These are phyloP conservation scores for Talaromyces sp. DNA, from an alignment of 2,329 filamentous ascomycete genomes.

Conservation along the genomic window DNA sequence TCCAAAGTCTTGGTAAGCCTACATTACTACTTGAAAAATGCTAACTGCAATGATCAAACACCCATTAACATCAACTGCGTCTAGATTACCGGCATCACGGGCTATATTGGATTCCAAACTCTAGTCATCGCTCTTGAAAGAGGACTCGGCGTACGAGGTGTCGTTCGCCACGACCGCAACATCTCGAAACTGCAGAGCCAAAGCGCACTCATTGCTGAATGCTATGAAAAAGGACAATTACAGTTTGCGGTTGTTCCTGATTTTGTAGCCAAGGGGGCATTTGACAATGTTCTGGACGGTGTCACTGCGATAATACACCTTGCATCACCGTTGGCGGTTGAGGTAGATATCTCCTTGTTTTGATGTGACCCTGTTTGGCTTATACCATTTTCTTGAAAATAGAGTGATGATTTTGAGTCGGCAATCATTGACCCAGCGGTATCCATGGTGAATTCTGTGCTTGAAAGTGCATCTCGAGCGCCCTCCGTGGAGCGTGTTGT, in stretches of 20 bases:
- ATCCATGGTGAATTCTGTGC: not conserved
- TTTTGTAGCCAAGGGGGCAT: not conserved
- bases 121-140: conserved; percentile 19
- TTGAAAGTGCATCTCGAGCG: not conserved
- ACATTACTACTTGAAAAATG: too few relatives aligned
- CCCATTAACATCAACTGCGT: not conserved
- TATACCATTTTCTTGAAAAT: not conserved
- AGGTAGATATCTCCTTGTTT: not conserved
- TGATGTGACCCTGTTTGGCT: not conserved
- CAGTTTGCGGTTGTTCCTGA: conserved; percentile 1
- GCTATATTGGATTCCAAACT: conserved; percentile 21
- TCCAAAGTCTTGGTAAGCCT: not conserved
- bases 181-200: not conserved
- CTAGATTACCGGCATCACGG: conserved; percentile 17
- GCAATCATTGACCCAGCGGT: not conserved
- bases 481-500: not conserved
- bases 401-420: conserved; percentile 1
- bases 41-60: too few relatives aligned
- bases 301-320: conserved; percentile 1
- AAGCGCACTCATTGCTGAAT: not conserved
- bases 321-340: not conserved
- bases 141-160: conserved; percentile 22
- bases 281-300: not conserved
- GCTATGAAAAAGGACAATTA: not conserved
- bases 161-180: conserved; percentile 17